phyloP scores from a whole-genome alignment of 2,329 filamentous ascomycete species.

The Diplodia sapinea region DNA sequence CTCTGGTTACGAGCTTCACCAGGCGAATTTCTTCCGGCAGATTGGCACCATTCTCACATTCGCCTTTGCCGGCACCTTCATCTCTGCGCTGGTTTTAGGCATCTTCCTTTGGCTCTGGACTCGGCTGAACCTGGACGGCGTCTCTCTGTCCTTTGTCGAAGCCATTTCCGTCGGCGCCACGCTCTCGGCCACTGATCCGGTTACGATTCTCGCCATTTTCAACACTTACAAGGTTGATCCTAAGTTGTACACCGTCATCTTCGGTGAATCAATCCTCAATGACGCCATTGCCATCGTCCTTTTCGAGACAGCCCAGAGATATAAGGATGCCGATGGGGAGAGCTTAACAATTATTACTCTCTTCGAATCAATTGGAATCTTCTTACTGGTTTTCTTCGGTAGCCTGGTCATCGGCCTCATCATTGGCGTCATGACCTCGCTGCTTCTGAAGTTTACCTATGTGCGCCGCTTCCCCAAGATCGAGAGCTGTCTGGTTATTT shows the following conservation, averaged over 20 bases:
- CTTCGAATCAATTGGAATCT: slow-evolving; percentile 90
- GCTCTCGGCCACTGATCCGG: slow-evolving; percentile 93
- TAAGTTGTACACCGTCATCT: slow-evolving; percentile 98
- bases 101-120: slow-evolving; percentile 89
- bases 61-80: slow-evolving; percentile 94
- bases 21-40: slow-evolving; percentile 98
- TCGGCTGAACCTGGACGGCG: slow-evolving; percentile 79
- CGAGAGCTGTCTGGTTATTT: slow-evolving; percentile 90
- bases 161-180: slow-evolving; percentile 97
- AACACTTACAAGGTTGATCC: slow-evolving; percentile 99
- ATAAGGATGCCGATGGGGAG: slow-evolving; percentile 73
- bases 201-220: slow-evolving; percentile 98
- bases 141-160: slow-evolving; percentile 90
- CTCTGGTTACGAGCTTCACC: slow-evolving; percentile 95
- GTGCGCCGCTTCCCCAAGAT: slow-evolving; percentile 93
- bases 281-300: slow-evolving; percentile 98
- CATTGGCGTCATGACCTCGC: slow-evolving; percentile 84
- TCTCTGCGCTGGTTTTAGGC: slow-evolving; percentile 94
- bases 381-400: slow-evolving; percentile 94
- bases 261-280: slow-evolving; percentile 97
- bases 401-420: slow-evolving; percentile 87
- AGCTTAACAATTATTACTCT: slow-evolving; percentile 76
- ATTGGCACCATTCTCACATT: slow-evolving; percentile 97
- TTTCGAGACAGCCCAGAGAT: slow-evolving; percentile 95
- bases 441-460: slow-evolving; percentile 93